phyloP scores from a whole-genome alignment of 495 filamentous ascomycete species.

The Neurospora sp. region DNA sequence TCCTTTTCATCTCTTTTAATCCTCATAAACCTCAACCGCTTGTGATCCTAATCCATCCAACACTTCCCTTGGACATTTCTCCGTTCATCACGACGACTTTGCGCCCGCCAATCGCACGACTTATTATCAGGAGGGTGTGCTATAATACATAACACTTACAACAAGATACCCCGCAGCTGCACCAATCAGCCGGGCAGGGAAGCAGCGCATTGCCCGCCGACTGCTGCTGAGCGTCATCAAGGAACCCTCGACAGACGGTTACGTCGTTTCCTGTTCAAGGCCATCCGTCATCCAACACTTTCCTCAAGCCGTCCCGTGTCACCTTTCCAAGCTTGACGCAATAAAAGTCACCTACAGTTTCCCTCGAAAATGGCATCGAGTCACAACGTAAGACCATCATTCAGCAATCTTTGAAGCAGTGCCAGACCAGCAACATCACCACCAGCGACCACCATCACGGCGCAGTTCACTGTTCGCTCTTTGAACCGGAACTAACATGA shows the following conservation, averaged over 20 bases:
- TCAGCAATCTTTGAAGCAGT: background rate
- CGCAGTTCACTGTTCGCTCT: background rate
- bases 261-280: background rate
- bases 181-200: background rate
- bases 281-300: background rate
- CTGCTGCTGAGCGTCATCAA: background rate
- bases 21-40: background rate
- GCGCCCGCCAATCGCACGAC: background rate
- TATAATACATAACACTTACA: background rate
- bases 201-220: background rate
- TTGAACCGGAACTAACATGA: background rate
- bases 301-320: background rate
- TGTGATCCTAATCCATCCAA: background rate
- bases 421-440: background rate
- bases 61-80: background rate
- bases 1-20: background rate
- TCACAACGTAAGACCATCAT: slow-evolving; percentile 35
- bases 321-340: background rate
- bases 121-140: background rate
- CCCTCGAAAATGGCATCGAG: slow-evolving; percentile 31
- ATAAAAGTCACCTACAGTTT: background rate
- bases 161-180: background rate
- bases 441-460: background rate
- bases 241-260: background rate
- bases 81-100: background rate